phyloP scores from a whole-genome alignment of 306 rosid species.

The Hippophae gyantsensis region DNA sequence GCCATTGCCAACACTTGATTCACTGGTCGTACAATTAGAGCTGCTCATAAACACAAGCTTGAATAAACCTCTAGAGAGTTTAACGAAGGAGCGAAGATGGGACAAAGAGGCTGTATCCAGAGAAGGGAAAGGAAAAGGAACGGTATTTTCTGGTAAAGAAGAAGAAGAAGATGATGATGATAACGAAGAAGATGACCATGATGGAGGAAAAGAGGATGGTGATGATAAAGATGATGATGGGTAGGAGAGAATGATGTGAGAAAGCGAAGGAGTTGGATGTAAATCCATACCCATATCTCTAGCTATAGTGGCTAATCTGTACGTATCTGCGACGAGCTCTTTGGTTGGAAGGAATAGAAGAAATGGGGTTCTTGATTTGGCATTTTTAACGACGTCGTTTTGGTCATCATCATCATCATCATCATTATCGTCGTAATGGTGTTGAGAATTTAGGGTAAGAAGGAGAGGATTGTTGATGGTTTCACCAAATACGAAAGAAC shows the following conservation, averaged over 20 bases:
- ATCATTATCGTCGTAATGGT: not conserved
- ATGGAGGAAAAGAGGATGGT: constrained; percentile 23
- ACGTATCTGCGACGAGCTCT: constrained; percentile 42
- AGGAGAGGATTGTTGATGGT: constrained; percentile 36
- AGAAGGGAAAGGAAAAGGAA: constrained; percentile 59
- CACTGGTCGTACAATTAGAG: constrained; percentile 17
- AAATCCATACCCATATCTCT: constrained; percentile 51
- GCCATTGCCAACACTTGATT: constrained; percentile 1
- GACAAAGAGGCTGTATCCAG: constrained; percentile 32
- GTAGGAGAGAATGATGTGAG: constrained; percentile 51
- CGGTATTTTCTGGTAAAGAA: constrained; percentile 29
- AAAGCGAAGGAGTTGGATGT: constrained; percentile 54
- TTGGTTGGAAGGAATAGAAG: constrained; percentile 47
- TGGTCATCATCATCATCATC: not conserved
- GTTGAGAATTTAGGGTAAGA: constrained; percentile 12
- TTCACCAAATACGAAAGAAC: constrained; percentile 47
- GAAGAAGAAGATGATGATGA: constrained; percentile 31
- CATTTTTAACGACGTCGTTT: not conserved
- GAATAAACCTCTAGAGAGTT: constrained; percentile 44
- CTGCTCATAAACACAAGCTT: constrained; percentile 38
- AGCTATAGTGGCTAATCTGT: constrained; percentile 51
- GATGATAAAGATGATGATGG: constrained; percentile 23
- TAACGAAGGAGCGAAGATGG: constrained; percentile 46
- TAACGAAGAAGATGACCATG: constrained; percentile 19
- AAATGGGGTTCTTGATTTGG: constrained; percentile 27